Conservation (phyloP, 2,329 filamentous ascomycete genomes). For the Colletotrichum paranaense region DNA sequence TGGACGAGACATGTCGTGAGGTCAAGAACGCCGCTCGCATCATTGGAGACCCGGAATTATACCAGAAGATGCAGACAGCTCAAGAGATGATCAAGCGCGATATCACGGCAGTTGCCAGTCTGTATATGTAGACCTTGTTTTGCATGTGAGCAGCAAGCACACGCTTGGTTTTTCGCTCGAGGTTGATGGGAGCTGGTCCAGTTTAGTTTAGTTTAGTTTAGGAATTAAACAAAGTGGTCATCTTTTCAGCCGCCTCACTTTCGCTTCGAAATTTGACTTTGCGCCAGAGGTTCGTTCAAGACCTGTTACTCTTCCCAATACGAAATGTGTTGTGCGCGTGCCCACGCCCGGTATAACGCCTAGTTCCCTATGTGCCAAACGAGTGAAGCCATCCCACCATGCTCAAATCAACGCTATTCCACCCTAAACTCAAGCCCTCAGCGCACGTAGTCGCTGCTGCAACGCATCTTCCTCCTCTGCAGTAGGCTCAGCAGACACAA, state of each 20-base stretch:
- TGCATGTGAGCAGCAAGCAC: not conserved
- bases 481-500: slow-evolving; percentile 73
- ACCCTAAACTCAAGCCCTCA: slow-evolving; percentile 58
- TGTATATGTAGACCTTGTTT: slow-evolving; percentile 77
- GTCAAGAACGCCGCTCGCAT: slow-evolving; percentile 97
- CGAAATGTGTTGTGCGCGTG: slow-evolving; percentile 2
- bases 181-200: not conserved
- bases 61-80: slow-evolving; percentile 95
- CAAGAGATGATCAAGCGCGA: slow-evolving; percentile 98
- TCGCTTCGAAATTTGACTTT: not conserved
- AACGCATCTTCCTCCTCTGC: slow-evolving; percentile 84
- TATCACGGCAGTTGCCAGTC: slow-evolving; percentile 87
- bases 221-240: not conserved
- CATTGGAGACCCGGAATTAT: slow-evolving; percentile 92
- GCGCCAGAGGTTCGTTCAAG: not conserved
- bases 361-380: slow-evolving; percentile 3
- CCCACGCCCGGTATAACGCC: slow-evolving; percentile 19
- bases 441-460: slow-evolving; percentile 67
- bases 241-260: not conserved
- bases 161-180: not conserved
- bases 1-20: slow-evolving; percentile 96
- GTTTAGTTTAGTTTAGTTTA: not conserved
- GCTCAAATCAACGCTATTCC: not conserved
- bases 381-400: slow-evolving; percentile 13
- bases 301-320: not conserved